Evolutionary conservation across 176 grass and related monocot genomes (phyloP), one percentile per base, ranked within the genome.

Genomic region (Aegilops longissima): DNA sequence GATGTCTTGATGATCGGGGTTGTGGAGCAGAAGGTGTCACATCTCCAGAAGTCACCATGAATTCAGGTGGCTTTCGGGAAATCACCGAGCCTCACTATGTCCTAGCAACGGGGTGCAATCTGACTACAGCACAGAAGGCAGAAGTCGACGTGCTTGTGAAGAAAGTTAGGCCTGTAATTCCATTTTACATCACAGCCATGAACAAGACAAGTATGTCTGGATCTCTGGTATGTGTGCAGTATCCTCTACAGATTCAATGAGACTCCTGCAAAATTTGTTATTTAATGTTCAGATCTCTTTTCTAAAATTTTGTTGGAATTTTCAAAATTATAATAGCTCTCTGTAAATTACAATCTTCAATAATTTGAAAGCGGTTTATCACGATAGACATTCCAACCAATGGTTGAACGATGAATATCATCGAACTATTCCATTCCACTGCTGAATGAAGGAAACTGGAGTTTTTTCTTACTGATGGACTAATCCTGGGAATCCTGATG

Each of bases 101-200:
- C 18, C 4, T 70, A 70, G 17, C 87, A 84, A 79, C 2, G 1
- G 66, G 66, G 61, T 89, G n/a, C 12, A 66, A n/a, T 31, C 47
- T 89, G 66, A 84, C 75, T 24, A 56, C n/a, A 65, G 40, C 13
- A 4, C 76, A 89, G 51, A 44, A 39, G 24, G 5, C 56, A 54
- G 30, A 84, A 73, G 12, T 84, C 11, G 6, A 12, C 14, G 3
- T 8, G 2, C 66, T 89, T 73, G 56, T 66, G 67, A 40, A 33
- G 44, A 89, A 75, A 75, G 73, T 73, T 72, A 67, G 20, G 62
- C 81, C 87, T 13, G 17, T 30, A 66, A 73, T 84, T 64, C 87
- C 81, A 54, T 73, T 83, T 30, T 89, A 84, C 40, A 30, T 84
- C 54, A 84, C 66, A 10, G 40, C 39, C 10, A 73, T 88, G 8